phyloP scores from a whole-genome alignment of 352 stramenopile species.

The Pythium myriotylum region DNA sequence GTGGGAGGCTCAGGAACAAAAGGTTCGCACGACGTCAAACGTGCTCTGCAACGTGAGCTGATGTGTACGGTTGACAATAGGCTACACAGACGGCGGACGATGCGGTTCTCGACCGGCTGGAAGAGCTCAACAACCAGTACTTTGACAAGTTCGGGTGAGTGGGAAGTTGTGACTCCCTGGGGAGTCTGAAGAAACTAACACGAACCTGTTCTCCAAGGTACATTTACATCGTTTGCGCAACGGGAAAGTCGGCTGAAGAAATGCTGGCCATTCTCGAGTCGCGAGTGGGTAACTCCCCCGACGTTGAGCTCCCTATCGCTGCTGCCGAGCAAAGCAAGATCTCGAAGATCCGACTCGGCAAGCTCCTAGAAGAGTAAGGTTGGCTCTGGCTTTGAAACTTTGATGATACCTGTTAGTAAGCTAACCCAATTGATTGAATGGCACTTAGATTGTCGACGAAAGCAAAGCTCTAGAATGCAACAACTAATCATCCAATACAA shows the following conservation, averaged over 20 bases:
- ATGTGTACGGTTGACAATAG: too few species aligned
- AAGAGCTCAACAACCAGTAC: slow-evolving; percentile 68
- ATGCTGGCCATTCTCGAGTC: slow-evolving; percentile 76
- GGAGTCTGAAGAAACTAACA: background rate
- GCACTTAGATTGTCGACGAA: slow-evolving; percentile 5
- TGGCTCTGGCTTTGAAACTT: too few species aligned
- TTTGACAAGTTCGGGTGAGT: slow-evolving; percentile 67
- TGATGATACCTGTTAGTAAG: too few species aligned
- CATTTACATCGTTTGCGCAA: slow-evolving; percentile 84
- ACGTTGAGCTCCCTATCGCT: slow-evolving; percentile 59
- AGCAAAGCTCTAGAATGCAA: slow-evolving; percentile 14
- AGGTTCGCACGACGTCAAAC: slow-evolving; percentile 30
- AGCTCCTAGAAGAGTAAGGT: slow-evolving; percentile 67
- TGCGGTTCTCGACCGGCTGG: slow-evolving; percentile 53
- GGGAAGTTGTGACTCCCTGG: background rate
- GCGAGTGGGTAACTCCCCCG: slow-evolving; percentile 43
- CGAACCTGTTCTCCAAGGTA: slow-evolving; percentile 35
- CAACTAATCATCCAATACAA: background rate
- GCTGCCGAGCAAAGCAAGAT: slow-evolving; percentile 80
- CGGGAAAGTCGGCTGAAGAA: slow-evolving; percentile 72
- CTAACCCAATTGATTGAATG: background rate
- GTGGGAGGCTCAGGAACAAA: slow-evolving; percentile 79
- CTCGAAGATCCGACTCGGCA: slow-evolving; percentile 67
- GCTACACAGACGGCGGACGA: slow-evolving; percentile 56
- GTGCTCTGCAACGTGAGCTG: too few species aligned